Evolutionary conservation across 2,329 filamentous ascomycete species (phyloP), one percentile per base, ranked within the genome.

Genomic region (Sporothrix brasiliensis): DNA sequence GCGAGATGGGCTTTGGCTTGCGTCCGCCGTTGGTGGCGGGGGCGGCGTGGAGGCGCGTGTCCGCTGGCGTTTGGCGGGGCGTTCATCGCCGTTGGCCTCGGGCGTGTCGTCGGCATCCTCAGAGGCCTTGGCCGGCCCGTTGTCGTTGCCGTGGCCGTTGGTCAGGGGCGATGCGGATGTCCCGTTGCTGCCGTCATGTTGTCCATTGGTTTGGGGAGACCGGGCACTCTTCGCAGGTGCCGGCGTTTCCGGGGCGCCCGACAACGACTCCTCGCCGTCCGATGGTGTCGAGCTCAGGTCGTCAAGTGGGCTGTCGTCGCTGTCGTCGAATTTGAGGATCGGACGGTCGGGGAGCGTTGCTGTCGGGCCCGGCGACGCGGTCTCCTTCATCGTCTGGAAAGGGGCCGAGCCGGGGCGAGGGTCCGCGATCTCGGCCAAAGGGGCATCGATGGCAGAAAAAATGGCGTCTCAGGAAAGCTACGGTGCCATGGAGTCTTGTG

Each of bases 41-140:
- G 73, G 72, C n/a, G 74, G 72, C 76, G 77, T 47, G 83, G 82
- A 30, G 81, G 85, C 73, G 78, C 81, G 83, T 41, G 87, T 83
- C 78, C 88, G 88, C 73, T 88, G 89, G 77, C 90, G 88, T 80
- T 93, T 93, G 19, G 83, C 79, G 34, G 88, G 87, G 69, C 83
- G 84, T 72, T 83, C 84, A 60, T 82, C 54, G 21, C 30, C 24
- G 49, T 69, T 34, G 4, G 11, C 11, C 5, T 68, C 68, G 24
- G 54, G 41, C 9, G 39, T 27, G 13, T 49, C 24, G 21, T 69
- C 41, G 49, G 5, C 9, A 39, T 34, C 58, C 73, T 79, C 76
- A 71, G 73, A 65, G 47, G 72, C 68, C 54, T 72, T 16, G 27
- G 73, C 44, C 5, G 50, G 19, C 39, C 24, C 61, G 30, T 53